Percentiles rank a stretch among this genome's conserved stretches.
These are phyloP conservation scores for Fusarium pseudocircinatum DNA, from an alignment of 2,329 filamentous ascomycete species.

Conservation along the genomic window DNA sequence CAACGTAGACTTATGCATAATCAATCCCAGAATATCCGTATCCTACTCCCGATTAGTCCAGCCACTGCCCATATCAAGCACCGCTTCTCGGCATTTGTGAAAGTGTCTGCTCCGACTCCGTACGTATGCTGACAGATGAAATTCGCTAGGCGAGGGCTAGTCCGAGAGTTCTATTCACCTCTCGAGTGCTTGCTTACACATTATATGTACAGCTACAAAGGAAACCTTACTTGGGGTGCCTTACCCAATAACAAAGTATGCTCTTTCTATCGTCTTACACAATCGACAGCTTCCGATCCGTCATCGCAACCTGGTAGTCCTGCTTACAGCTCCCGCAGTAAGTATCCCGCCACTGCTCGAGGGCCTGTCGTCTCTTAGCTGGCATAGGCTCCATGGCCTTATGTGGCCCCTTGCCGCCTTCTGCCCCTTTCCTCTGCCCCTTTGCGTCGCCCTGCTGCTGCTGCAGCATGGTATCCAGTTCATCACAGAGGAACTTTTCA, in stretches of 20 bases:
- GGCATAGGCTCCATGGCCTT: constrained; percentile 47
- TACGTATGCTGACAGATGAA: constrained; percentile 1
- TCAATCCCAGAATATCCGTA: constrained; percentile 14
- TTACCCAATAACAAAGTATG: neutral
- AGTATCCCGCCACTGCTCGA: constrained; percentile 61
- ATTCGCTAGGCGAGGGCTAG: neutral
- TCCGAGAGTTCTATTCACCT: constrained; percentile 13
- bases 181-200: neutral
- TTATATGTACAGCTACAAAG: neutral
- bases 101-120: neutral
- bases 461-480: constrained; percentile 63
- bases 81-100: neutral
- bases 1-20: constrained; percentile 9
- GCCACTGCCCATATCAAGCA: neutral
- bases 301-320: constrained; percentile 52
- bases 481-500: constrained; percentile 79
- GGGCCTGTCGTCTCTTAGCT: constrained; percentile 46
- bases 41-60: neutral
- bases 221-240: neutral
- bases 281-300: constrained; percentile 44
- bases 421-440: constrained; percentile 25
- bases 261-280: neutral
- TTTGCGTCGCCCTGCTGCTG: constrained; percentile 29
- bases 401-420: constrained; percentile 40
- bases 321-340: constrained; percentile 66